Conservation (phyloP, 495 filamentous ascomycete species). For the Copromyces sp. region DNA sequence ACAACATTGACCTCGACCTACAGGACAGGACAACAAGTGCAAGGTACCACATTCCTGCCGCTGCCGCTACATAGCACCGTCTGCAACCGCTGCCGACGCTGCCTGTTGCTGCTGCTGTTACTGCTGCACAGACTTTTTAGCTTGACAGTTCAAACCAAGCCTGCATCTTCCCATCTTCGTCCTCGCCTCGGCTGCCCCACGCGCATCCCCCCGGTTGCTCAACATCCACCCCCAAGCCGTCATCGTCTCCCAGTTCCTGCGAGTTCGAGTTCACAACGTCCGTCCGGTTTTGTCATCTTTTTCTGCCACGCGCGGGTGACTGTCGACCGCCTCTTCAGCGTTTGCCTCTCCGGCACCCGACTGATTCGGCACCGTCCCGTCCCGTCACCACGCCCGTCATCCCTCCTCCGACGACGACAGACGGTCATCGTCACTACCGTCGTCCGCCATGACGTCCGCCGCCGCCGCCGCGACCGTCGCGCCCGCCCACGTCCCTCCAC, state of each 20-base stretch:
- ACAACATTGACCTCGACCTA: not conserved
- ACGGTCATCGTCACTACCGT: not conserved
- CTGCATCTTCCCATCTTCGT: not conserved
- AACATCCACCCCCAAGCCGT: not conserved
- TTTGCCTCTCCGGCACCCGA: not conserved
- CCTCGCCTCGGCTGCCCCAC: conserved; percentile 1
- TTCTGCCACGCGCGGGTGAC: not conserved
- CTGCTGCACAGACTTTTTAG: not conserved
- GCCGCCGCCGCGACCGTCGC: conserved; percentile 10
- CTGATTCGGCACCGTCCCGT: not conserved
- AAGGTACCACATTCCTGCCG: not conserved
- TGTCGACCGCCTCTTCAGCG: not conserved
- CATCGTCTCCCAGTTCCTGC: not conserved
- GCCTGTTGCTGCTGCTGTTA: not conserved
- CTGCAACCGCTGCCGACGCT: not conserved
- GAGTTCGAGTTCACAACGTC: not conserved
- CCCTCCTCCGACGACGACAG: not conserved
- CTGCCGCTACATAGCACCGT: not conserved
- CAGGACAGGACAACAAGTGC: not conserved
- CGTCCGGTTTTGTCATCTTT: not conserved
- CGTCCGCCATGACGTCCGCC: conserved; percentile 22
- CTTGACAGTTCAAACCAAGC: not conserved
- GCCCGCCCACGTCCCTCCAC: conserved; percentile 5
- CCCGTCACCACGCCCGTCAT: not conserved
- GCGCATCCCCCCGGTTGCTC: not conserved